Evolutionary conservation across 768 basidiomycete species (phyloP).

Genomic region (Boletus sp.): DNA sequence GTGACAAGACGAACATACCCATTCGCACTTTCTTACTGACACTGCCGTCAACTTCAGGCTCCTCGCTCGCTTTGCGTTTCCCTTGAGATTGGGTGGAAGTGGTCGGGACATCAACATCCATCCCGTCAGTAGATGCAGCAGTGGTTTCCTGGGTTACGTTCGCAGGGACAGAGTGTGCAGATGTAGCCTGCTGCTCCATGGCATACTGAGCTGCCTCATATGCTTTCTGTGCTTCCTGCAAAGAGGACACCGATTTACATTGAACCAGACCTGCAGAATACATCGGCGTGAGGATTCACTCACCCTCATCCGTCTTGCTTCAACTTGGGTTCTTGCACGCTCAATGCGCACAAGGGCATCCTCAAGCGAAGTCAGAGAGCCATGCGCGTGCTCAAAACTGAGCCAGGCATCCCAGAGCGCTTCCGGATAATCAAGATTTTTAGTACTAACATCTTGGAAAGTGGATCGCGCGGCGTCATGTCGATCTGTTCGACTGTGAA

Average conservation of each 20-base stretch:
- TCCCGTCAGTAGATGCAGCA: slow-evolving; percentile 23
- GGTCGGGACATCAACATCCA: slow-evolving; percentile 41
- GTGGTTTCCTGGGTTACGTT: not conserved
- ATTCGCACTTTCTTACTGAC: slow-evolving; percentile 64
- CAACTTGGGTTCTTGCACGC: slow-evolving; percentile 61
- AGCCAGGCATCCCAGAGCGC: slow-evolving; percentile 90
- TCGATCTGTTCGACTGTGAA: slow-evolving; percentile 47
- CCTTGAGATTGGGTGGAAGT: slow-evolving; percentile 40
- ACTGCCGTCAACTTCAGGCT: slow-evolving; percentile 32
- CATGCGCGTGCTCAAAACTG: slow-evolving; percentile 83
- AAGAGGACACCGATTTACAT: not conserved
- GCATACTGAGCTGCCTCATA: slow-evolving; percentile 49
- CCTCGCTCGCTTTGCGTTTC: slow-evolving; percentile 67
- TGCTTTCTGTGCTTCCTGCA: slow-evolving; percentile 64
- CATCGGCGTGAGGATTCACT: slow-evolving; percentile 7
- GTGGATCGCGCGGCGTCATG: slow-evolving; percentile 61
- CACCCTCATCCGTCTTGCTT: slow-evolving; percentile 63
- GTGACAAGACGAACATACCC: slow-evolving; percentile 40
- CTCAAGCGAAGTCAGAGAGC: slow-evolving; percentile 66
- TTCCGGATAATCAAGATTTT: slow-evolving; percentile 93
- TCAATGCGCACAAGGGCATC: slow-evolving; percentile 61
- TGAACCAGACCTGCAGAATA: not conserved
- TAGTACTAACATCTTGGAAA: slow-evolving; percentile 64
- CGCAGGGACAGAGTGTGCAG: slow-evolving; percentile 20
- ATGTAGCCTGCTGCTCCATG: slow-evolving; percentile 39